These are phyloP conservation scores for Botryotinia narcissicola DNA, from an alignment of 2,329 filamentous ascomycete species.

Conservation along the genomic window DNA sequence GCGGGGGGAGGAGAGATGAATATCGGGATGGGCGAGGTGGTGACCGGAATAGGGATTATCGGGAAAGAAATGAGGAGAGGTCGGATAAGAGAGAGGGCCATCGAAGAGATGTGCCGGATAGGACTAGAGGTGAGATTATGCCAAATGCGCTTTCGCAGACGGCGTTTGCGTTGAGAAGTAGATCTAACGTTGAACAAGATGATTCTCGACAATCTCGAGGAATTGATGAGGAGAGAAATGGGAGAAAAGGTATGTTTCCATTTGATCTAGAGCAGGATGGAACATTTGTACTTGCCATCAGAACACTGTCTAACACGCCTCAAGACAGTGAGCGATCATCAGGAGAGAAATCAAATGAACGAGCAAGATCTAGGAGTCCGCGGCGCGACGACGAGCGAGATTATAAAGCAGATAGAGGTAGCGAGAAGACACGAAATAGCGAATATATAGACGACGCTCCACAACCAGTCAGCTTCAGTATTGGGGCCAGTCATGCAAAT, in stretches of 20 bases:
- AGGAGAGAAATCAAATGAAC: constrained; percentile 26
- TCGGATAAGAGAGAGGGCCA: constrained; percentile 24
- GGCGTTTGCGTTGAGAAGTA: constrained; percentile 14
- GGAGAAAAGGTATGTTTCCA: constrained; percentile 21
- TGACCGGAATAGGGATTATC: constrained; percentile 29
- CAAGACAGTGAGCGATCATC: constrained; percentile 30
- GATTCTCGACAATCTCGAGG: constrained; percentile 1
- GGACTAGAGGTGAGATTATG: constrained; percentile 20
- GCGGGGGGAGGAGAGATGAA: constrained; percentile 27
- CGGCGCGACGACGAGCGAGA: constrained; percentile 23
- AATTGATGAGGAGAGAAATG: constrained; percentile 14
- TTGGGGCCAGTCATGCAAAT: constrained; percentile 24
- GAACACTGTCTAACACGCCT: constrained; percentile 23
- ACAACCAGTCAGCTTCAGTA: constrained; percentile 37
- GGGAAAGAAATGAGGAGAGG: constrained; percentile 25
- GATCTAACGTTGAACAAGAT: constrained; percentile 21
- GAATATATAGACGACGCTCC: constrained; percentile 27
- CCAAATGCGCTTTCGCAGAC: constrained; percentile 13
- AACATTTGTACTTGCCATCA: constrained; percentile 10
- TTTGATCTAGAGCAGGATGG: background rate
- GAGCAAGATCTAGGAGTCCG: constrained; percentile 26
- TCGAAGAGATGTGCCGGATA: constrained; percentile 15
- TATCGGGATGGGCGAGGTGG: constrained; percentile 27
- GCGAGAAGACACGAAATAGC: constrained; percentile 19
- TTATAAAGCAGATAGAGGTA: constrained; percentile 21